These are phyloP conservation scores for Termitomyces sp. DNA, from an alignment of 768 basidiomycete species.

Conservation along the genomic window DNA sequence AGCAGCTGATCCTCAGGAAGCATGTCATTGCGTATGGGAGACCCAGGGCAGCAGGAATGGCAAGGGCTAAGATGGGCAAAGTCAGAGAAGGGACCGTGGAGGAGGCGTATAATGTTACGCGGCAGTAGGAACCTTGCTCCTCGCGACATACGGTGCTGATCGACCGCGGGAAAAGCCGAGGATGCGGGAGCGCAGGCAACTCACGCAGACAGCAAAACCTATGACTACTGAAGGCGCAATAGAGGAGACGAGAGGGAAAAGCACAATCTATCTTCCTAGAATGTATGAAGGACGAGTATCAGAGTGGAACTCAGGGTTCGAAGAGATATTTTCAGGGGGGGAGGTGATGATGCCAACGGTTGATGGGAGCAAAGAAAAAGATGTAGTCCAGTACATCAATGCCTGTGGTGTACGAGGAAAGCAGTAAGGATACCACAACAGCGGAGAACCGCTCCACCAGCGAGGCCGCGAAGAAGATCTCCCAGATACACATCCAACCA, in stretches of 20 bases:
- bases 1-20: conserved; percentile 61
- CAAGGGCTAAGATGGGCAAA: conserved; percentile 46
- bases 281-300: conserved; percentile 68
- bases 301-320: conserved; percentile 26
- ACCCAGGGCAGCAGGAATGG: conserved; percentile 47
- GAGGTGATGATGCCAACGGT: conserved; percentile 37
- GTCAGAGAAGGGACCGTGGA: conserved; percentile 66
- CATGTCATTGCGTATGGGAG: conserved; percentile 51
- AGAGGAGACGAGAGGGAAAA: conserved; percentile 67
- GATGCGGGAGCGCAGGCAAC: conserved; percentile 68
- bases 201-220: conserved; percentile 63
- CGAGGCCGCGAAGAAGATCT: conserved; percentile 26
- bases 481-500: conserved; percentile 31
- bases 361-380: conserved; percentile 45
- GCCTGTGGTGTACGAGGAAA: conserved; percentile 33
- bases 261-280: conserved; percentile 92
- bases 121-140: conserved; percentile 88
- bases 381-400: conserved; percentile 45
- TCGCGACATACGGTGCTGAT: conserved; percentile 88
- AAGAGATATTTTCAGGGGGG: conserved; percentile 25
- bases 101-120: conserved; percentile 84
- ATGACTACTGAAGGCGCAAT: conserved; percentile 53
- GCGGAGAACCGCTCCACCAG: conserved; percentile 32
- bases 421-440: conserved; percentile 21
- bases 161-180: conserved; percentile 58